Evolutionary conservation across 257 asterid species (phyloP).

Genomic region (Thymus mandschuricus): DNA sequence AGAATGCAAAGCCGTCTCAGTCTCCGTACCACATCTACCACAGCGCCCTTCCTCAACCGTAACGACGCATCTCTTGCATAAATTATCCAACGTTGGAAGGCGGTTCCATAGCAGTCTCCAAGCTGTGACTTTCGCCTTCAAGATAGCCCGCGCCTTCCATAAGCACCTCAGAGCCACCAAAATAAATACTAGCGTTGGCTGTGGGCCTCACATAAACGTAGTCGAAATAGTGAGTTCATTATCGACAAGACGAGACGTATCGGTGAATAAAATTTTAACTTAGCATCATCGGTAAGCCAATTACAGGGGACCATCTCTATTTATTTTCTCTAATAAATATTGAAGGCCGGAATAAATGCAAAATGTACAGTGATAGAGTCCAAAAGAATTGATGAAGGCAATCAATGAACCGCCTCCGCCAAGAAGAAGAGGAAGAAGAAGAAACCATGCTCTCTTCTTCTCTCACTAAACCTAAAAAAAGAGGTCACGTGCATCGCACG

Average conservation of each 20-base stretch:
- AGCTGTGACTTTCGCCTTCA: no score
- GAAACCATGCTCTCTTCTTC: background rate
- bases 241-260: no score
- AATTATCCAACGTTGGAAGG: no score
- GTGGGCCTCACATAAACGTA: background rate
- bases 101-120: no score
- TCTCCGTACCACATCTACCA: no score
- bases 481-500: conserved; percentile 20
- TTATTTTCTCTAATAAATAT: background rate
- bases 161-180: background rate
- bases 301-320: conserved; percentile 21
- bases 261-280: background rate
- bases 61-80: no score
- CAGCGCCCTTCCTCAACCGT: no score
- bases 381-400: conserved; percentile 8
- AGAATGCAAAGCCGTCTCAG: no score
- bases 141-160: no score
- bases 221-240: no score
- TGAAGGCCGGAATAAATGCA: background rate
- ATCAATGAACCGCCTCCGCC: conserved; percentile 19
- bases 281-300: background rate
- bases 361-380: conserved; percentile 1
- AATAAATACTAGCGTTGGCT: background rate
- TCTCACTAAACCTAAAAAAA: no score
- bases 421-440: no score